Evolutionary conservation across 78 protist species (phyloP).

Genomic region (Mantamonas sphyraenae): DNA sequence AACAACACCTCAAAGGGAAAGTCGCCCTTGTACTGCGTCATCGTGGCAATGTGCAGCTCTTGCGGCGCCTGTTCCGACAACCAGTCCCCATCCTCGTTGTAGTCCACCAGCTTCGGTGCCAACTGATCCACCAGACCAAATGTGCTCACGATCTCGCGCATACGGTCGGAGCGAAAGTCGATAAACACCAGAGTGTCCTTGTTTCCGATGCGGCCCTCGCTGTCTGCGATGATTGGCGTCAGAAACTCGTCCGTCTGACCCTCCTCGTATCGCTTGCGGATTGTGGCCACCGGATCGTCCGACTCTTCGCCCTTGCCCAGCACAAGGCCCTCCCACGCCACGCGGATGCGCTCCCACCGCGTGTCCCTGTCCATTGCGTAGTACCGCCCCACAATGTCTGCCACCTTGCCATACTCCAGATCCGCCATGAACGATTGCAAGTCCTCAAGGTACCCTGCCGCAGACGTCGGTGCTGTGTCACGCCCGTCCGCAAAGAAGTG

Average conservation of each 20-base stretch:
- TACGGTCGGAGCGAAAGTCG: conserved; percentile 28
- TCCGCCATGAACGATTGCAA: not conserved
- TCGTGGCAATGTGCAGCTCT: not conserved
- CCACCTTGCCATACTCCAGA: not conserved
- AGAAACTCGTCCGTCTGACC: conserved; percentile 22
- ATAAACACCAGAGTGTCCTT: not conserved
- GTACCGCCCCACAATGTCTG: conserved; percentile 15
- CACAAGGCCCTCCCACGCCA: conserved; percentile 1
- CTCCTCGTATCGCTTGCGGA: not conserved
- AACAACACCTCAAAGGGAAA: not conserved
- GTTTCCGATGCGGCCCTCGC: not conserved
- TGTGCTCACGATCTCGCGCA: conserved; percentile 16
- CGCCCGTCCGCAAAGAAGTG: conserved; percentile 24
- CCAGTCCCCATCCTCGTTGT: too few relatives aligned
- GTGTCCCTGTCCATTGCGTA: conserved; percentile 39
- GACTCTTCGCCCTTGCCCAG: too few relatives aligned
- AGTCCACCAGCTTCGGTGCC: not conserved
- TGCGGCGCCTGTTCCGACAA: too few relatives aligned
- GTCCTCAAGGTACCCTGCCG: not conserved
- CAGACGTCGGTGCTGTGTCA: conserved; percentile 1
- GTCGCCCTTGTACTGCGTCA: conserved; percentile 7
- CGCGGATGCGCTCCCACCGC: conserved; percentile 29
- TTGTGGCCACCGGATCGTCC: not conserved
- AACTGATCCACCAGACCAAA: not conserved
- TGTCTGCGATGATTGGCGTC: not conserved